Evolutionary conservation across 257 asterid species (phyloP), one percentile per base, ranked within the genome.

Genomic region (Solanum sparsipilum): DNA sequence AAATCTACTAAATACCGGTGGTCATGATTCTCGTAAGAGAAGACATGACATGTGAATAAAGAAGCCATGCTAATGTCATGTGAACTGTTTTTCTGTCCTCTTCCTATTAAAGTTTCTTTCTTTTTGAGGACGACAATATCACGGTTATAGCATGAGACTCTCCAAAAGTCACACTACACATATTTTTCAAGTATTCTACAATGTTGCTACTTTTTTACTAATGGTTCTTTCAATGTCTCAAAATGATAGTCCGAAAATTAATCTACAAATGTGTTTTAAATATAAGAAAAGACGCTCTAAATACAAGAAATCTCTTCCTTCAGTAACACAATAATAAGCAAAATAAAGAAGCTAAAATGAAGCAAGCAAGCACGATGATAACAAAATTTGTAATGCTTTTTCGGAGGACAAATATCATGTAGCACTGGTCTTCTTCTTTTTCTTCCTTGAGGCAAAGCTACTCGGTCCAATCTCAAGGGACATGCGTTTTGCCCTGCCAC

Each of bases 381-480:
- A 29, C 41, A 82, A 82, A 48, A 29, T 29, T 48, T 29, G 70
- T 81, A 48, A 18, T 48, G 41, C 11, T 46, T 82, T 82, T 82
- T 92, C 94, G 94, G 91, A 88, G 34, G 94, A 90, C 35, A 84
- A 44, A 58, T 20, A 88, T 91, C 91, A 85, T 31, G 87, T 87
- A 41, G 63, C 89, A 56, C 31, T 34, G n/a, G 89, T 91, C 95
- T 95, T 96, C 92, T 90, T 94, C 92, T 95, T 95, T 95, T 96
- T 96, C 93, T 94, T 94, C 90, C 94, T 94, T 11, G 98, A 90
- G 78, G 95, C 97, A 90, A 89, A 91, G 91, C 98, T 91, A 89
- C 96, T 93, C 16, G 97, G 94, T 89, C 95, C 98, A 12, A 93
- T 92, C 91, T 97, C 98, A 5, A 94, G 88, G 38, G 98, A 89